Base-by-base conservation (phyloP, 2,329 filamentous ascomycete species). In the Diaporthe velutina region DNA sequence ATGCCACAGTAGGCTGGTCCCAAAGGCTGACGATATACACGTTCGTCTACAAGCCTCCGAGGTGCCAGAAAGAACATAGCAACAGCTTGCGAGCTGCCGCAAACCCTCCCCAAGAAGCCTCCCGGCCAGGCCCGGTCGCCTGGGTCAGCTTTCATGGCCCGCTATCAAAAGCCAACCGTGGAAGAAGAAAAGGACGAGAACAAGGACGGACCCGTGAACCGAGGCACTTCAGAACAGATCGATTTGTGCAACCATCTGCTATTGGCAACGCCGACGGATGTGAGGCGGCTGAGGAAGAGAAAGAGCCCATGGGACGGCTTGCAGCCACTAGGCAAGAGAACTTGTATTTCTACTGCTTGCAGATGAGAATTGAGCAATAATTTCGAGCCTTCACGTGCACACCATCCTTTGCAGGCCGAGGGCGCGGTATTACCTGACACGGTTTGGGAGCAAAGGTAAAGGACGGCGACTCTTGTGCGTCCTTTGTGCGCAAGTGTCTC, bases 111-210 rank as follows among this genome's bases (percentile, higher is more conserved):
- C 17, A 9, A 19, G 7, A 42, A 40, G 15, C 40, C n/a, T 15
- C 42, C 17, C n/a, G 13, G 9, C 33, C 40, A 33, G 52, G 25
- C 13, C 13, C 19, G 35, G 22, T n/a, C 22, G n/a, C 12, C 28
- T 28, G 30, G 28, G 19, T 28, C 28, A 30, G 33, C 70, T 13
- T 42, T 19, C 48, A 75, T 75, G 74, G 74, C 74, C 17, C 71
- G 66, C 19, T 75, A 75, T 35, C 74, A 75, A 45, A 75, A 75
- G 17, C 74, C 74, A 15, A 67, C 50, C 5, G 74, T 75, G 40
- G 74, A 73, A 54, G 74, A 75, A 40, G 57, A 73, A 13, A 45
- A 61, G 58, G 74, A 73, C 25, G 74, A 74, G 58, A 30, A 61
- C 22, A 33, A 54, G 30, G 33, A 54, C 48, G 50, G 57, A n/a